A percentile compares a stretch with the other conserved stretches of the same genome.
phyloP scores from a whole-genome alignment of 371 early-diverging fungal genomes.

The Rhizopus arrhizus region DNA sequence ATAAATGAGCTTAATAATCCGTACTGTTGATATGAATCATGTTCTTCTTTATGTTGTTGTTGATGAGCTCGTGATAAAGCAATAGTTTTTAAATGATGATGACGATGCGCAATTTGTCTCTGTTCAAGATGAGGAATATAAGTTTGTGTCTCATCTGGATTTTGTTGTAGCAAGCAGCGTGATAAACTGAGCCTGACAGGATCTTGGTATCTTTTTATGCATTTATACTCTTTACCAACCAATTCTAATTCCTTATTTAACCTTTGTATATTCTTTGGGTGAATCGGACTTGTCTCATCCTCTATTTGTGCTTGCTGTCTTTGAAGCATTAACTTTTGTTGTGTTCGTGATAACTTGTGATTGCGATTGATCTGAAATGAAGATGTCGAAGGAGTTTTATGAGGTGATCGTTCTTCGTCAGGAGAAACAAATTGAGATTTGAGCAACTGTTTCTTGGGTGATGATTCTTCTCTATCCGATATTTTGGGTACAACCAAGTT shows the following conservation, averaged over 20 bases:
- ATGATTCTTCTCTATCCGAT: constrained; percentile 7
- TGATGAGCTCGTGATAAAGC: constrained; percentile 18
- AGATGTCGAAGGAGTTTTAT: neutral
- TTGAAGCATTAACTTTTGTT: constrained; percentile 55
- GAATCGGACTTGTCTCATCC: constrained; percentile 49
- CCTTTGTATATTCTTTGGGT: constrained; percentile 54
- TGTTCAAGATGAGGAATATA: constrained; percentile 25
- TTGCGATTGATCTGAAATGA: neutral
- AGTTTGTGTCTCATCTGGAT: neutral
- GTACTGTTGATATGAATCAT: neutral
- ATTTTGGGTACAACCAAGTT: constrained; percentile 36
- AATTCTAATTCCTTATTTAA: constrained; percentile 54
- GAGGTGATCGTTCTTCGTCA: constrained; percentile 4
- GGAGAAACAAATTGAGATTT: constrained; percentile 26
- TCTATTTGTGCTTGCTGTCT: constrained; percentile 52
- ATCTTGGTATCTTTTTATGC: constrained; percentile 39
- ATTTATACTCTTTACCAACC: constrained; percentile 48
- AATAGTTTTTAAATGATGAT: constrained; percentile 25
- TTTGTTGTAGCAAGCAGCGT: constrained; percentile 25
- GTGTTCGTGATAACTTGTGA: constrained; percentile 46
- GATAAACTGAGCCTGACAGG: constrained; percentile 45
- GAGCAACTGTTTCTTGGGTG: constrained; percentile 12
- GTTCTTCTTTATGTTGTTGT: neutral
- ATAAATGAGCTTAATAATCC: constrained; percentile 6
- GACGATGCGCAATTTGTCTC: constrained; percentile 23